Evolutionary conservation across 2,329 filamentous ascomycete species (phyloP).

Genomic region (Arthrobotrys megalospora): DNA sequence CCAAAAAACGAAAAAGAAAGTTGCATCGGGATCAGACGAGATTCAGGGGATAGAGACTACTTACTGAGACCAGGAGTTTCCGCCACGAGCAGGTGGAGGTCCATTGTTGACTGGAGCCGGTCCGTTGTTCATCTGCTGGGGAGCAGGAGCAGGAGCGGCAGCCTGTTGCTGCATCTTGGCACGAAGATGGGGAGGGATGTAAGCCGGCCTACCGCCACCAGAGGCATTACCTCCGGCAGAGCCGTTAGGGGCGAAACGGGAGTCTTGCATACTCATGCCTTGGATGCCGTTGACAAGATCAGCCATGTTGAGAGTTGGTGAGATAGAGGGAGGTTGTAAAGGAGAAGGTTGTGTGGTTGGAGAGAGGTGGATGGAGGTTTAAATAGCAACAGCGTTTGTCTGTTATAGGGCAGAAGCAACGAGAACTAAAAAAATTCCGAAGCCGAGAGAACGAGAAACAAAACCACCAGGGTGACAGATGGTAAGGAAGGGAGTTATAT

Average conservation of each 20-base stretch:
- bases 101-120: conserved; percentile 58
- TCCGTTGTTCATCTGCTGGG: conserved; percentile 63
- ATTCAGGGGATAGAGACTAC: conserved; percentile 22
- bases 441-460: conserved; percentile 34
- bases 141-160: conserved; percentile 51
- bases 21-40: not conserved
- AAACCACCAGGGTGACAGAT: conserved; percentile 51
- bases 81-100: conserved; percentile 49
- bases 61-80: conserved; percentile 52
- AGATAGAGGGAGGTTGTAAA: conserved; percentile 4
- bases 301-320: conserved; percentile 75
- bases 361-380: not conserved
- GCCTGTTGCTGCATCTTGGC: conserved; percentile 69
- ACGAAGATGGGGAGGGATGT: conserved; percentile 89
- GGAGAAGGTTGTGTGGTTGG: conserved; percentile 10
- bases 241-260: conserved; percentile 63
- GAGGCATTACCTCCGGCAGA: conserved; percentile 63
- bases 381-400: conserved; percentile 18
- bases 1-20: conserved; percentile 3
- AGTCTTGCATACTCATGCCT: conserved; percentile 74
- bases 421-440: conserved; percentile 42
- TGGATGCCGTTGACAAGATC: conserved; percentile 86
- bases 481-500: conserved; percentile 18
- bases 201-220: conserved; percentile 70
- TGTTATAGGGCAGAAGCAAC: conserved; percentile 24